Percentiles rank a stretch among this genome's conserved stretches.
phyloP scores from a whole-genome alignment of 768 basidiomycete genomes.

The Hygrocybe coccinea region DNA sequence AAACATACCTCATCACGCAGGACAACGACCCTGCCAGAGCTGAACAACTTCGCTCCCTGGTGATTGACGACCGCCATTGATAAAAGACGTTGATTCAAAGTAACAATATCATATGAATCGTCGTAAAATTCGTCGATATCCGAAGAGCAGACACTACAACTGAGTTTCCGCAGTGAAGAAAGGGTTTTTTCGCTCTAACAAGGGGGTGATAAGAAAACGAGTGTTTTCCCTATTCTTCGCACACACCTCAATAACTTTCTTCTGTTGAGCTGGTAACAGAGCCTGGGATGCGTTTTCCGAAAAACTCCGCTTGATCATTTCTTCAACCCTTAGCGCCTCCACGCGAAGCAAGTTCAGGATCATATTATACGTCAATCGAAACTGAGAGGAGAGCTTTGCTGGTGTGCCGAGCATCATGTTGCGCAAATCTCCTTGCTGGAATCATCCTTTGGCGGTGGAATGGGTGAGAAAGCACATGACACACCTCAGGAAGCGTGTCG shows the following conservation, averaged over 20 bases:
- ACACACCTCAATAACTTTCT: conserved; percentile 74
- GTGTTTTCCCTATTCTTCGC: conserved; percentile 6
- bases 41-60: conserved; percentile 64
- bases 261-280: conserved; percentile 88
- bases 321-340: conserved; percentile 92
- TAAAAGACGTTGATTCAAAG: conserved; percentile 59
- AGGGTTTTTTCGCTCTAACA: conserved; percentile 70
- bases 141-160: conserved; percentile 60
- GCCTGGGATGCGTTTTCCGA: conserved; percentile 96
- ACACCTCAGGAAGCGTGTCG: conserved; percentile 82
- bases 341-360: conserved; percentile 94
- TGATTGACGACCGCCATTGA: conserved; percentile 53
- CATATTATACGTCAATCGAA: conserved; percentile 98
- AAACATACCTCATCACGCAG: conserved; percentile 71
- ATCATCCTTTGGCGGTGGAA: conserved; percentile 3
- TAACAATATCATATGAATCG: conserved; percentile 53
- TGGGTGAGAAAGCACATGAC: background rate
- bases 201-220: background rate
- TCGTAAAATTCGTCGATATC: conserved; percentile 82
- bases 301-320: conserved; percentile 99
- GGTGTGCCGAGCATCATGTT: conserved; percentile 95
- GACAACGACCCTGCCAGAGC: conserved; percentile 74
- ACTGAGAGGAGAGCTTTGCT: conserved; percentile 90
- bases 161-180: conserved; percentile 55
- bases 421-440: conserved; percentile 64